These are phyloP conservation scores for Heritiera fomes DNA, from an alignment of 345 rosid genomes.

Conservation along the genomic window DNA sequence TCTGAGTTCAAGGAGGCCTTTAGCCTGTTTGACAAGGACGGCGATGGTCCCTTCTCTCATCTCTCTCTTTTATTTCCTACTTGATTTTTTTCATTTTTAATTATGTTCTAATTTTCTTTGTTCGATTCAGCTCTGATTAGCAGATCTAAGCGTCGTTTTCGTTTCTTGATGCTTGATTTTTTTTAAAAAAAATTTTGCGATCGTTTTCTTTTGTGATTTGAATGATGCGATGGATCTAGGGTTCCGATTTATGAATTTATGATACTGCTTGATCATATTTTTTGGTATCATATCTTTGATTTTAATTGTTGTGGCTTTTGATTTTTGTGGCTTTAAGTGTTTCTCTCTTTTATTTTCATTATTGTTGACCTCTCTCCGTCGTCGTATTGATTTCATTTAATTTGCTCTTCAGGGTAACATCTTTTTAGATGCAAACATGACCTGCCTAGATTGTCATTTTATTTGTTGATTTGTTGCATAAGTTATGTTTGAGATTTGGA, in stretches of 20 bases:
- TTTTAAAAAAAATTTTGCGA: background rate
- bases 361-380: slow-evolving; percentile 9
- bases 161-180: background rate
- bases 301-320: background rate
- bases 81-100: background rate
- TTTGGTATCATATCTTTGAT: background rate
- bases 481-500: slow-evolving; percentile 6
- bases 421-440: background rate
- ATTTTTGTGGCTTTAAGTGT: background rate
- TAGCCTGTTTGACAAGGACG: slow-evolving; percentile 30
- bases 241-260: slow-evolving; percentile 7
- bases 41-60: slow-evolving; percentile 26
- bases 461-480: background rate
- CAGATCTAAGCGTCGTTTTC: slow-evolving; percentile 1
- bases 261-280: background rate
- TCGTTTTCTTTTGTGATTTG: background rate
- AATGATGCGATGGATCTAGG: slow-evolving; percentile 20
- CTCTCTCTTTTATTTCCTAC: background rate
- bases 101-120: background rate
- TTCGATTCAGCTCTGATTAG: background rate
- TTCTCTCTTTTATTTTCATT: background rate
- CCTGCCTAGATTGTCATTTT: background rate
- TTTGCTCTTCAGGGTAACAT: background rate
- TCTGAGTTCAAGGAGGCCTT: slow-evolving; percentile 32
- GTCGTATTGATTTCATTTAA: background rate